These are phyloP conservation scores for Brassica nigra DNA, from an alignment of 345 rosid genomes.

Conservation along the genomic window DNA sequence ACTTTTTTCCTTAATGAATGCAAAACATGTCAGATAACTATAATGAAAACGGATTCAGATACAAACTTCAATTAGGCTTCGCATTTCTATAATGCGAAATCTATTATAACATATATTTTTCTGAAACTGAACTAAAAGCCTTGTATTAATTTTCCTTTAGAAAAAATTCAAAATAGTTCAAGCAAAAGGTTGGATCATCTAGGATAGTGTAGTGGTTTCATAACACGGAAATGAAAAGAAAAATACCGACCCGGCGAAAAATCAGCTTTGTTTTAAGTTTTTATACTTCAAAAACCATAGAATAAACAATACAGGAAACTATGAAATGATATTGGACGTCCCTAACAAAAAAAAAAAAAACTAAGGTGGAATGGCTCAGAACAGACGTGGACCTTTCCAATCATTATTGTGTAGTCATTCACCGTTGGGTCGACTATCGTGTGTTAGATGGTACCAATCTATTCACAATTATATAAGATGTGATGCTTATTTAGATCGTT, in stretches of 20 bases:
- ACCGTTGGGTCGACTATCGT: slow-evolving; percentile 7
- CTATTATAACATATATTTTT: neutral
- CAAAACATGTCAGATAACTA: neutral
- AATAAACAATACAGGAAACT: neutral
- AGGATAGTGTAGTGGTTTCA: neutral
- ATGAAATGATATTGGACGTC: neutral
- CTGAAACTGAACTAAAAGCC: neutral
- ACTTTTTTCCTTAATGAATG: neutral
- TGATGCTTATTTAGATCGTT: neutral
- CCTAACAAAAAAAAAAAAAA: neutral
- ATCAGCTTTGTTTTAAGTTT: neutral
- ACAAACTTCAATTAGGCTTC: neutral
- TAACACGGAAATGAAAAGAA: neutral
- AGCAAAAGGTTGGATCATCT: neutral
- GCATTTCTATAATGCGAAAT: neutral
- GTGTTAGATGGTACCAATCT: slow-evolving; percentile 13
- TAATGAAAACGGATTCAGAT: neutral
- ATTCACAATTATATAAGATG: slow-evolving; percentile 14
- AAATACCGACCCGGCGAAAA: neutral
- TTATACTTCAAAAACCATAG: neutral
- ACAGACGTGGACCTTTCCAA: neutral
- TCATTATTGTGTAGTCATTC: slow-evolving; percentile 28
- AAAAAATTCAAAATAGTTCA: neutral
- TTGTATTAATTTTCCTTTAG: neutral
- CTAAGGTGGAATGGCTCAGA: neutral